Conservation (phyloP, 352 stramenopile genomes). For the Pythium graminicola region DNA sequence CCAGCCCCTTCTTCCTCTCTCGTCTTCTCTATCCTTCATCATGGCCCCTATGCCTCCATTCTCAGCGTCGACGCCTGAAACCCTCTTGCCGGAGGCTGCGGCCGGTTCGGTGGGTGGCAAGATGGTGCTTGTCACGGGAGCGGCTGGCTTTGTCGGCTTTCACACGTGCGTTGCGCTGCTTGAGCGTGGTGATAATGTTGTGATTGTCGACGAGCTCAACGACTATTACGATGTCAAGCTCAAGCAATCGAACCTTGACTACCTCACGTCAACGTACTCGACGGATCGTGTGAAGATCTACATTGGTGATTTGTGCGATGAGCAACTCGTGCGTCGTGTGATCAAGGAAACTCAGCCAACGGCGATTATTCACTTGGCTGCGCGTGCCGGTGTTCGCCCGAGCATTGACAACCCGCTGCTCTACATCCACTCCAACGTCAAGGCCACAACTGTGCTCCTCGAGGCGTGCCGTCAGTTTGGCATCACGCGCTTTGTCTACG, state of each 20-base stretch:
- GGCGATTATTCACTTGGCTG: slow-evolving; percentile 94
- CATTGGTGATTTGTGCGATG: slow-evolving; percentile 93
- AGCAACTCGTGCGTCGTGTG: slow-evolving; percentile 81
- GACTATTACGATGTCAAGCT: slow-evolving; percentile 98
- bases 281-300: slow-evolving; percentile 64
- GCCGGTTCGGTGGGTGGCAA: neutral
- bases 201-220: slow-evolving; percentile 98
- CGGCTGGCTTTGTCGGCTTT: slow-evolving; percentile 96
- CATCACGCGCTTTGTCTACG: slow-evolving; percentile 95
- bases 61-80: slow-evolving; percentile 14
- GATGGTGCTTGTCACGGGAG: slow-evolving; percentile 86
- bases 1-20: neutral
- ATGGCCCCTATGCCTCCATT: slow-evolving; percentile 30
- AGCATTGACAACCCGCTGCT: slow-evolving; percentile 97
- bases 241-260: slow-evolving; percentile 94
- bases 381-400: slow-evolving; percentile 93
- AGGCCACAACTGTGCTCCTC: slow-evolving; percentile 91
- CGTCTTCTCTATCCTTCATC: neutral
- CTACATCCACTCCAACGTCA: slow-evolving; percentile 98
- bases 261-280: slow-evolving; percentile 54
- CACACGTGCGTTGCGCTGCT: slow-evolving; percentile 90
- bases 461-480: slow-evolving; percentile 87
- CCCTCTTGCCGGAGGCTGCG: neutral
- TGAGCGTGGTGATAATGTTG: slow-evolving; percentile 85
- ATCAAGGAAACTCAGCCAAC: slow-evolving; percentile 82